These are phyloP conservation scores for Ogataea corticis DNA, from an alignment of 805 yeast species.

Conservation along the genomic window DNA sequence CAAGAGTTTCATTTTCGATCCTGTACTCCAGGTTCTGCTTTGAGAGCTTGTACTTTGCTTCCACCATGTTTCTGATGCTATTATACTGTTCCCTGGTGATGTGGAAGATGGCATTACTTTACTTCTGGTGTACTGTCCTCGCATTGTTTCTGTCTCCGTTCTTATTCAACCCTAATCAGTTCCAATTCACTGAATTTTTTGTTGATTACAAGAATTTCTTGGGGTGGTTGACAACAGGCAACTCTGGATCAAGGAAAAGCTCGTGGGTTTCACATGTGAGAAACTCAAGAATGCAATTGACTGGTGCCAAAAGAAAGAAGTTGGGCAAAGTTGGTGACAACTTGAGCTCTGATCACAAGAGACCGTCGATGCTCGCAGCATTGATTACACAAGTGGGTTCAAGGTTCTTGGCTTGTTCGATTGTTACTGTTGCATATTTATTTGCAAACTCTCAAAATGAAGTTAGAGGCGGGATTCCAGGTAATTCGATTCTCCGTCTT, in stretches of 20 bases:
- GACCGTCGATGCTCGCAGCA: slow-evolving; percentile 49
- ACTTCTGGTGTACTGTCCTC: slow-evolving; percentile 72
- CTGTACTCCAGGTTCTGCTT: slow-evolving; percentile 70
- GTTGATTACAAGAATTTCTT: slow-evolving; percentile 62
- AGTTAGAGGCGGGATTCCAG: slow-evolving; percentile 34
- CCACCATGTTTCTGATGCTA: slow-evolving; percentile 49
- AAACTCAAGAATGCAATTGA: slow-evolving; percentile 50
- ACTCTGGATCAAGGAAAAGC: slow-evolving; percentile 36
- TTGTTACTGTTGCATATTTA: slow-evolving; percentile 47
- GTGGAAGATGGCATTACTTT: slow-evolving; percentile 60
- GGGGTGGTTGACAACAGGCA: slow-evolving; percentile 53
- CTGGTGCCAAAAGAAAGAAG: slow-evolving; percentile 54
- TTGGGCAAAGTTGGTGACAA: slow-evolving; percentile 40
- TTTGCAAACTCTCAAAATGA: slow-evolving; percentile 58
- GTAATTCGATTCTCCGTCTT: slow-evolving; percentile 45
- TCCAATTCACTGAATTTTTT: slow-evolving; percentile 66
- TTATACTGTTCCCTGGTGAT: slow-evolving; percentile 57
- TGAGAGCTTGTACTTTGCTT: slow-evolving; percentile 67
- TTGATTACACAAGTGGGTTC: slow-evolving; percentile 43
- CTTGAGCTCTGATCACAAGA: slow-evolving; percentile 44
- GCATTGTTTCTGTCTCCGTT: slow-evolving; percentile 73
- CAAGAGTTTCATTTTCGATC: slow-evolving; percentile 63
- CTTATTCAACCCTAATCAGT: slow-evolving; percentile 77
- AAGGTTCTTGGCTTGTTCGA: slow-evolving; percentile 35
- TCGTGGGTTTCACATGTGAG: slow-evolving; percentile 53